Conservation (phyloP, 2,329 filamentous ascomycete species). For the Trichoderma sp. region DNA sequence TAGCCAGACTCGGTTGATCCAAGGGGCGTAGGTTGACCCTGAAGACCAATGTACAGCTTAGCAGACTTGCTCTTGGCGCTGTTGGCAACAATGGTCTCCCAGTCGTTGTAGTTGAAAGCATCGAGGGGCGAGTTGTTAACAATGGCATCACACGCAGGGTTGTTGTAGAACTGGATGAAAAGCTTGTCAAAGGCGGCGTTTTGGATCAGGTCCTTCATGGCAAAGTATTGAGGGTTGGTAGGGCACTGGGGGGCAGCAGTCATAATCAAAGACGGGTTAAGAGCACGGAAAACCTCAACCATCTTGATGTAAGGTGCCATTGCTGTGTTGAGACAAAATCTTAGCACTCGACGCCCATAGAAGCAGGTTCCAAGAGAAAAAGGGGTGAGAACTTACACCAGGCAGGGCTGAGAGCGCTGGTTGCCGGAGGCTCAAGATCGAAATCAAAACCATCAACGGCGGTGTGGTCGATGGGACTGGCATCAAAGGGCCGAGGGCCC, state of each 20-base stretch:
- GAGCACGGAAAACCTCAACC: constrained; percentile 35
- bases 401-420: constrained; percentile 21
- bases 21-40: constrained; percentile 27
- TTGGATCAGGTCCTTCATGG: constrained; percentile 39
- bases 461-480: constrained; percentile 25
- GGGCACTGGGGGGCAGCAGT: constrained; percentile 47
- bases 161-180: constrained; percentile 52
- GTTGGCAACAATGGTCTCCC: constrained; percentile 35
- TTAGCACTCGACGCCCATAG: neutral
- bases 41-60: constrained; percentile 47
- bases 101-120: constrained; percentile 44
- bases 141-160: constrained; percentile 38
- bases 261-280: constrained; percentile 35
- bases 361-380: neutral
- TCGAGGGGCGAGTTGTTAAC: constrained; percentile 29
- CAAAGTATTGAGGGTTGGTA: constrained; percentile 27
- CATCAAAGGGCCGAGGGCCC: constrained; percentile 41
- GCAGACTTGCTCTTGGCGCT: constrained; percentile 39
- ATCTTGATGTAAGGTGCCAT: constrained; percentile 39
- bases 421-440: constrained; percentile 35
- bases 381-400: constrained; percentile 26
- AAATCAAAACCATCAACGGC: constrained; percentile 44
- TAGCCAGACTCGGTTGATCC: constrained; percentile 34
- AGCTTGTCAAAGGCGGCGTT: constrained; percentile 41
- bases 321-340: constrained; percentile 23